Conservation (phyloP, 805 yeast genomes). For the Teunomyces aglyptinius region DNA sequence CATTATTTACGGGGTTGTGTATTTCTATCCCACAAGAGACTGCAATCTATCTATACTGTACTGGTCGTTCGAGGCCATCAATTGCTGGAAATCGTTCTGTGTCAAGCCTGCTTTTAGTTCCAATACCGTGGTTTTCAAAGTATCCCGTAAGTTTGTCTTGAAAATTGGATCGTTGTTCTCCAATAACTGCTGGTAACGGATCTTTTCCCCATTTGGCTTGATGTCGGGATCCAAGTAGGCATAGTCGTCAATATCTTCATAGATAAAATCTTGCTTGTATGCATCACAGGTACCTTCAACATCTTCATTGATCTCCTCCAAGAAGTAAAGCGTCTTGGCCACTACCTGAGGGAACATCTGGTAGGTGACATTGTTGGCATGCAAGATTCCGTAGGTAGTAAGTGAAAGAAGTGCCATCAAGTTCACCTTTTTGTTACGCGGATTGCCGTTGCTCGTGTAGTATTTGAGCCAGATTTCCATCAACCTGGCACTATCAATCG, state of each 20-base stretch:
- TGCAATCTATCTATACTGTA: constrained; percentile 34
- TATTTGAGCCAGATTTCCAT: constrained; percentile 39
- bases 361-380: constrained; percentile 11
- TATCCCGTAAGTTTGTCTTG: constrained; percentile 47
- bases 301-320: constrained; percentile 75
- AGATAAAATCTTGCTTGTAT: constrained; percentile 35
- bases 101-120: constrained; percentile 24
- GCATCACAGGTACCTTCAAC: constrained; percentile 32
- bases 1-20: not conserved
- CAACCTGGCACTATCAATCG: constrained; percentile 23
- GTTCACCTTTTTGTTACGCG: constrained; percentile 69
- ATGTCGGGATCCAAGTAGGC: constrained; percentile 40
- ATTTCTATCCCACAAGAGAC: constrained; percentile 1
- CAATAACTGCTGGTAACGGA: constrained; percentile 32
- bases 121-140: constrained; percentile 32
- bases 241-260: constrained; percentile 44
- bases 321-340: constrained; percentile 40
- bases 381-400: constrained; percentile 29
- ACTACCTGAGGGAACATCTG: constrained; percentile 27
- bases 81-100: constrained; percentile 28
- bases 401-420: constrained; percentile 60
- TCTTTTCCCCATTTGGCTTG: constrained; percentile 42
- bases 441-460: constrained; percentile 60
- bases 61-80: constrained; percentile 36
- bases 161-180: constrained; percentile 34